Evolutionary conservation across 768 basidiomycete genomes (phyloP), one percentile per base, ranked within the genome.

Genomic region (Suillus weaverae): DNA sequence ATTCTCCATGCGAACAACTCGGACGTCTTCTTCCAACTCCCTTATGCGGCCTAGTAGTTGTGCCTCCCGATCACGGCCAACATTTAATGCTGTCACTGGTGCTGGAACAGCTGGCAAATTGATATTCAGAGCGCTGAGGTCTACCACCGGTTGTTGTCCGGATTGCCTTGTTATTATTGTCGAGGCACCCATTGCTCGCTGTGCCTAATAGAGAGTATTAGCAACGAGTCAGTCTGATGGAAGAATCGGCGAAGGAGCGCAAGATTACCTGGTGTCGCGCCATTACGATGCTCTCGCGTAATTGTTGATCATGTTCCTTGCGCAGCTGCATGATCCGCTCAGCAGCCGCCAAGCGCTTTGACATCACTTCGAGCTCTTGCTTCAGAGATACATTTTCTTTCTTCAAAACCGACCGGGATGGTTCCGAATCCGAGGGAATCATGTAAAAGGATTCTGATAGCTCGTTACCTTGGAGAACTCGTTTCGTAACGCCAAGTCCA

Each of bases 391-490:
- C 72, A 67, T 95, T 95, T 72, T 95, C 92, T 72, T 83, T 86
- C 73, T 84, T 86, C 39, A 92, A 77, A 1, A 75, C 74, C 20
- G 80, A 73, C 5, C 81, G 74, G 36, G 85, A 77, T 7, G 83
- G 73, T 60, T 87, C 87, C 35, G 84, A 76, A 38, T 84, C 86
- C 7, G 85, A 84, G 0, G 92, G 89, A 55, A 94, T 84, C 41
- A 94, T 72, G 68, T 83, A 91, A 72, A 93, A 94, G 0, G 92
- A 94, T 67, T 91, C 92, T 1, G 92, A 89, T 63, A 92, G 82
- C 38, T 91, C 88, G 68, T 89, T 86, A 35, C 83, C 88, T 86
- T 68, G 35, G 41, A n/a, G 26, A 41, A 61, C 64, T 68, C 55
- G 46, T 43, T 62, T 59, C 18, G 57, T 59, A 32, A 41, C 39